A percentile compares a stretch with the other conserved stretches of the same genome.
phyloP scores from a whole-genome alignment of 768 basidiomycete genomes.

The Auriscalpium microsporum region DNA sequence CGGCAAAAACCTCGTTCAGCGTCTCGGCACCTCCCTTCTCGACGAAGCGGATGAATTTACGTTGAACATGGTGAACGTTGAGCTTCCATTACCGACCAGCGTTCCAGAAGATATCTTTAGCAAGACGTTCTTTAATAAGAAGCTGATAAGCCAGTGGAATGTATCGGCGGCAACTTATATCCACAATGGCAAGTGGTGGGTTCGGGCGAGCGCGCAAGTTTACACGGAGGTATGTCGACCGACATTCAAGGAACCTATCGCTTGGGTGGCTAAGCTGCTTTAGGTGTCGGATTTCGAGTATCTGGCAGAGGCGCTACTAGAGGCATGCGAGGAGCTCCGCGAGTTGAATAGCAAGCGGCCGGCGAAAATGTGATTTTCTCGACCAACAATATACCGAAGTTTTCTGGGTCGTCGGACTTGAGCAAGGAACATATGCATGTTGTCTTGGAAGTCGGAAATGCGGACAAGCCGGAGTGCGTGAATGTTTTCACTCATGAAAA shows the following conservation, averaged over 20 bases:
- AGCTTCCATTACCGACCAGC: constrained; percentile 27
- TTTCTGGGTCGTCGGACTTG: too few relatives aligned
- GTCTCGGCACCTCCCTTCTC: constrained; percentile 55
- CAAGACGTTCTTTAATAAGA: constrained; percentile 11
- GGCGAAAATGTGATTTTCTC: too few relatives aligned
- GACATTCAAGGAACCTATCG: not conserved
- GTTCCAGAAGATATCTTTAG: constrained; percentile 15
- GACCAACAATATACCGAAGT: too few relatives aligned
- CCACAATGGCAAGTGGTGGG: constrained; percentile 28
- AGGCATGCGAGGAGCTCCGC: constrained; percentile 15
- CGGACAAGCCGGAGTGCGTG: too few relatives aligned
- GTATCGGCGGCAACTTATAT: constrained; percentile 20
- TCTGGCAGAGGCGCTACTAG: constrained; percentile 16
- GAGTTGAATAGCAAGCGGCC: too few relatives aligned
- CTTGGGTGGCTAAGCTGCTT: not conserved
- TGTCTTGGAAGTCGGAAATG: too few relatives aligned
- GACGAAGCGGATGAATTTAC: constrained; percentile 51
- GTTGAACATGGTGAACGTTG: constrained; percentile 59
- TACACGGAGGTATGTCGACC: constrained; percentile 26
- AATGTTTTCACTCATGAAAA: too few relatives aligned
- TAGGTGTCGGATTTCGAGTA: constrained; percentile 24
- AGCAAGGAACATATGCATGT: too few relatives aligned
- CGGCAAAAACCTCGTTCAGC: constrained; percentile 47
- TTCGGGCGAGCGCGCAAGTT: constrained; percentile 27
- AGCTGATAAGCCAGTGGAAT: constrained; percentile 23